Evolutionary conservation across 768 basidiomycete genomes (phyloP).

Genomic region (Agrocybe chaxingu): DNA sequence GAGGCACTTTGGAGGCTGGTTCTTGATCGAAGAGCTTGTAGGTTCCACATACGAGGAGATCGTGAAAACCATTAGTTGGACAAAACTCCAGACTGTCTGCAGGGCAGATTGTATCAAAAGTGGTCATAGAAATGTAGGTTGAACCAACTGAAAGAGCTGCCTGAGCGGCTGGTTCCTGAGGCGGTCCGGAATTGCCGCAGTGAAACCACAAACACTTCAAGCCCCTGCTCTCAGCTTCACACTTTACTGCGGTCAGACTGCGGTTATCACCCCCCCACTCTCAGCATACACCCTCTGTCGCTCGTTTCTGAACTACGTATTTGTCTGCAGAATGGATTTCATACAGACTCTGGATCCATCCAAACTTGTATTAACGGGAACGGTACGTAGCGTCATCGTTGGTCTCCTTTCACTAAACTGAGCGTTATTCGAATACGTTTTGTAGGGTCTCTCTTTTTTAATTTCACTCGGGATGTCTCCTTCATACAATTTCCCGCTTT

Average conservation of each 20-base stretch:
- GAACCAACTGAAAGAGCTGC: background rate
- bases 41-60: slow-evolving; percentile 86
- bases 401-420: background rate
- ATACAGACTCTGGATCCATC: slow-evolving; percentile 68
- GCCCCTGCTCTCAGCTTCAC: background rate
- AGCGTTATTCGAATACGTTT: background rate
- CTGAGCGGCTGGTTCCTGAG: background rate
- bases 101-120: slow-evolving; percentile 69
- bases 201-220: background rate
- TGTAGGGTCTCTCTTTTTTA: slow-evolving; percentile 59
- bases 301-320: slow-evolving; percentile 6
- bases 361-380: slow-evolving; percentile 61
- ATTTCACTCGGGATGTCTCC: slow-evolving; percentile 56
- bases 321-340: slow-evolving; percentile 50
- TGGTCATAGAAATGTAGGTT: slow-evolving; percentile 5
- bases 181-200: slow-evolving; percentile 1
- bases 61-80: slow-evolving; percentile 54
- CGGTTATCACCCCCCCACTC: background rate
- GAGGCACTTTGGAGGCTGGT: slow-evolving; percentile 1
- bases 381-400: slow-evolving; percentile 38
- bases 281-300: slow-evolving; percentile 4
- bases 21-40: slow-evolving; percentile 68
- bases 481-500: slow-evolving; percentile 78
- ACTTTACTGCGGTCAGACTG: background rate
- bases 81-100: slow-evolving; percentile 94